Conservation (phyloP, 2,329 filamentous ascomycete genomes). For the Aureobasidium zeae region DNA sequence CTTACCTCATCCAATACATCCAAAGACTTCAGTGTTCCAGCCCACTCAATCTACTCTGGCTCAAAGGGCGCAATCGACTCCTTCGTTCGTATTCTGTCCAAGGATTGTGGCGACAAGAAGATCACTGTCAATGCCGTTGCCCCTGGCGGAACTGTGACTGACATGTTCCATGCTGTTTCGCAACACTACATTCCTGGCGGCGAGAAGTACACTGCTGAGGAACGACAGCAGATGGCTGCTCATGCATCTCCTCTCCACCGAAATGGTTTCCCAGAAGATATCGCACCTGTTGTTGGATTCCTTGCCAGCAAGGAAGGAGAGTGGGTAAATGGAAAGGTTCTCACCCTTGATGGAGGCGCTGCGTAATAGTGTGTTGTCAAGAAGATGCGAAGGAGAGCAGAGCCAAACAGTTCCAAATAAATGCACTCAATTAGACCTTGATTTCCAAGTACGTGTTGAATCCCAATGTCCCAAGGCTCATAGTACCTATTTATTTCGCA, state of each 20-base stretch:
- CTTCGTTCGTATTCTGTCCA: slow-evolving; percentile 45
- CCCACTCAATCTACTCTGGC: slow-evolving; percentile 45
- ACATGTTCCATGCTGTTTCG: slow-evolving; percentile 55
- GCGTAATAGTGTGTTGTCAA: too few species aligned
- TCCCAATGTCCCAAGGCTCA: too few species aligned
- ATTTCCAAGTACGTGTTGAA: too few species aligned
- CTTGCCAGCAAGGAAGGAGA: slow-evolving; percentile 50
- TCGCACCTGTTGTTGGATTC: slow-evolving; percentile 56
- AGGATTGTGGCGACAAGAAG: slow-evolving; percentile 46
- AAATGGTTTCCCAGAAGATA: slow-evolving; percentile 59
- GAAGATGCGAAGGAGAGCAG: too few species aligned
- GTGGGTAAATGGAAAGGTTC: slow-evolving; percentile 46
- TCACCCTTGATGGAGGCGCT: slow-evolving; percentile 37
- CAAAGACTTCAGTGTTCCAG: slow-evolving; percentile 46
- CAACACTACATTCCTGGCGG: slow-evolving; percentile 53
- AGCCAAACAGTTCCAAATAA: too few species aligned
- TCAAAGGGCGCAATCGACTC: slow-evolving; percentile 47
- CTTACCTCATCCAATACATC: slow-evolving; percentile 48
- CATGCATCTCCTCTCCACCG: slow-evolving; percentile 52
- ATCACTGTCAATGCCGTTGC: slow-evolving; percentile 53
- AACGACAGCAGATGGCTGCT: slow-evolving; percentile 56
- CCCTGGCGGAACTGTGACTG: slow-evolving; percentile 46
- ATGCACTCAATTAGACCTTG: too few species aligned
- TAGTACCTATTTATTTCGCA: too few species aligned
- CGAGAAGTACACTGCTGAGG: slow-evolving; percentile 47